A percentile compares a stretch with the other conserved stretches of the same genome.
phyloP scores from a whole-genome alignment of 176 grass and related monocot species.

The Oryza glaberrima region DNA sequence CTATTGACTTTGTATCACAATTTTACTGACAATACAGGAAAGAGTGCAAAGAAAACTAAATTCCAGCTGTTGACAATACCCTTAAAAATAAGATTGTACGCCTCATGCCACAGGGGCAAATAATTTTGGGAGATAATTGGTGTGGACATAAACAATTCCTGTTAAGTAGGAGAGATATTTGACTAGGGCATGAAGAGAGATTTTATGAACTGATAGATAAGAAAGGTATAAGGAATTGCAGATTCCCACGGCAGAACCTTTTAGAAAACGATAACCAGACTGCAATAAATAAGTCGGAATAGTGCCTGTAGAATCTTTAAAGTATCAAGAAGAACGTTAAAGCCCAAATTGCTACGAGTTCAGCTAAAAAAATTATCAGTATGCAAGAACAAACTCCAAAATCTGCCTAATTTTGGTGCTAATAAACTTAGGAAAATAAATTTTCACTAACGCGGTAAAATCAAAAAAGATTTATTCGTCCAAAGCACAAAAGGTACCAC shows the following conservation, averaged over 20 bases:
- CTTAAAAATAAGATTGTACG: background rate
- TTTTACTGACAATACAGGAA: background rate
- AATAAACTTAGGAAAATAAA: background rate
- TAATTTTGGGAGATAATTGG: background rate
- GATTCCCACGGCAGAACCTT: constrained; percentile 51
- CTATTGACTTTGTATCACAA: constrained; percentile 28
- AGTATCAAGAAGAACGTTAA: constrained; percentile 17
- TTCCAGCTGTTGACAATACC: constrained; percentile 13
- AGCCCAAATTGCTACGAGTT: background rate
- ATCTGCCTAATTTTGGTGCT: background rate
- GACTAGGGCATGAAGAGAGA: background rate
- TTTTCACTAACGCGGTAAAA: background rate
- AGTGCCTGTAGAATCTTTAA: constrained; percentile 31
- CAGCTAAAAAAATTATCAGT: background rate
- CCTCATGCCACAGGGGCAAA: background rate
- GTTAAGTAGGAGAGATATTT: constrained; percentile 31
- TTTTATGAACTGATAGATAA: constrained; percentile 34
- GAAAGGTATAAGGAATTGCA: constrained; percentile 26
- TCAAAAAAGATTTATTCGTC: background rate
- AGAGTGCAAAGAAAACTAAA: constrained; percentile 11
- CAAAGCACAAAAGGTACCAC: background rate
- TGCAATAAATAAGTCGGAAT: constrained; percentile 35
- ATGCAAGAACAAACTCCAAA: constrained; percentile 31
- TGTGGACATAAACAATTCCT: constrained; percentile 19
- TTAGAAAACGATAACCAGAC: constrained; percentile 25